Evolutionary conservation across 2,329 filamentous ascomycete species (phyloP).

Genomic region (Fusarium subtropicale): DNA sequence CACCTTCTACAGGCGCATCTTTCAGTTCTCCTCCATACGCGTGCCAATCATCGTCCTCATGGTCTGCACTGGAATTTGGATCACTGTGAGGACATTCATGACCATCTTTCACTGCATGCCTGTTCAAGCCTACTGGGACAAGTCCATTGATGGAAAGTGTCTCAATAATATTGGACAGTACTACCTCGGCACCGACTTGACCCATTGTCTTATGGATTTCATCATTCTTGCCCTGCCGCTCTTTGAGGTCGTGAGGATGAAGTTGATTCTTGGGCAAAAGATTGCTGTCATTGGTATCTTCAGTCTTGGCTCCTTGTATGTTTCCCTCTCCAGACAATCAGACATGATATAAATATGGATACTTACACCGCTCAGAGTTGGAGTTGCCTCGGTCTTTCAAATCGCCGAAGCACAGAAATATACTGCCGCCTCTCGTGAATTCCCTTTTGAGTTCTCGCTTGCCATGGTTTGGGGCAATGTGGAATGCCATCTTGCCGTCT

Average conservation of each 20-base stretch:
- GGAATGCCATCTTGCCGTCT: constrained; percentile 29
- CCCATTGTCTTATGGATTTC: constrained; percentile 34
- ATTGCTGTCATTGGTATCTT: constrained; percentile 32
- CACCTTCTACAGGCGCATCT: constrained; percentile 48
- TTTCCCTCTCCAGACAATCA: rapidly evolving
- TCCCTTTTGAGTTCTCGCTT: constrained; percentile 29
- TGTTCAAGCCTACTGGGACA: constrained; percentile 35
- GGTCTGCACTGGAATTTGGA: constrained; percentile 42
- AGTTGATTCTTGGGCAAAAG: constrained; percentile 25
- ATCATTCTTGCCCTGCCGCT: constrained; percentile 29
- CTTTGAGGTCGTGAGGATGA: constrained; percentile 24
- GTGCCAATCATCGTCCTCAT: constrained; percentile 46
- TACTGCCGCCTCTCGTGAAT: constrained; percentile 24
- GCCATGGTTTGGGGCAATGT: constrained; percentile 37
- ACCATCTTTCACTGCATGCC: constrained; percentile 37
- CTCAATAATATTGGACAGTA: constrained; percentile 14
- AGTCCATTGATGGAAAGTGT: constrained; percentile 22
- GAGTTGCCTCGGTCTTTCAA: constrained; percentile 33
- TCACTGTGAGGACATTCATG: constrained; percentile 42
- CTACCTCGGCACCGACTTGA: constrained; percentile 32
- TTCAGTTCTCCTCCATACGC: constrained; percentile 44
- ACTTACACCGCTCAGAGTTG: constrained; percentile 17
- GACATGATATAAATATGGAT: rapidly evolving
- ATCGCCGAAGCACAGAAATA: constrained; percentile 26
- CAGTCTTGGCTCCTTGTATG: constrained; percentile 31